Evolutionary conservation across 768 basidiomycete species (phyloP), one percentile per base, ranked within the genome.

Genomic region (Pholiota molesta): DNA sequence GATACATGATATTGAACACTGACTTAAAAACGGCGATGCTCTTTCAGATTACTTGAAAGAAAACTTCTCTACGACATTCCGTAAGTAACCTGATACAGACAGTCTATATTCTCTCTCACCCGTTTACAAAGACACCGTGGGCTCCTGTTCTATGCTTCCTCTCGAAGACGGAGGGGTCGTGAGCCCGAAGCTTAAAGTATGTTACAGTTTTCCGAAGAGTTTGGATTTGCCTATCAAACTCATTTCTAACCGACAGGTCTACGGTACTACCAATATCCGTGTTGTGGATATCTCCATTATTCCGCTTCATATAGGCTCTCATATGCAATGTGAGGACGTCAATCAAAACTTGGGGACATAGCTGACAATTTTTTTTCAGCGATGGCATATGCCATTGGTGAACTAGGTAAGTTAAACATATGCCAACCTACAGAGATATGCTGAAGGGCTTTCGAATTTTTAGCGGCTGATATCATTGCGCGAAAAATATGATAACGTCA

Each of bases 271-370:
- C 3, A 63, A 63, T 17, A 26, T 63, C 17, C 62, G 62, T 21
- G 62, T 63, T 29, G 62, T 51, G 5, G 62, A 60, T 49, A 52
- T 59, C 37, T 63, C 62, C 6, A 60, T 63, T 37, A 35, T 62
- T 39, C 62, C 62, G 9, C 56, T 62, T 33, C 56, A 58, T 11
- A 55, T 59, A 47, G 57, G 42, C 29, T 29, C 62, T 33, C 57
- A 62, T 37, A 31, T 52, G 3, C 62, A 62, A 59, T 42, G 62
- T 59, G 9, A 44, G 52, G 29, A n/a, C 16, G 9, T 29, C 28
- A 8, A 8, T 16, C 14, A 21, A 28, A 44, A 23, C 6, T 28
- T 5, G 17, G 10, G 10, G 17, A 26, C 17, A 5, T 44, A 6
- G 9, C 9, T n/a, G 23, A 14, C 16, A 16, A 14, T n/a, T n/a